phyloP scores from a whole-genome alignment of 768 basidiomycete genomes.

The Termitomyces sp. region DNA sequence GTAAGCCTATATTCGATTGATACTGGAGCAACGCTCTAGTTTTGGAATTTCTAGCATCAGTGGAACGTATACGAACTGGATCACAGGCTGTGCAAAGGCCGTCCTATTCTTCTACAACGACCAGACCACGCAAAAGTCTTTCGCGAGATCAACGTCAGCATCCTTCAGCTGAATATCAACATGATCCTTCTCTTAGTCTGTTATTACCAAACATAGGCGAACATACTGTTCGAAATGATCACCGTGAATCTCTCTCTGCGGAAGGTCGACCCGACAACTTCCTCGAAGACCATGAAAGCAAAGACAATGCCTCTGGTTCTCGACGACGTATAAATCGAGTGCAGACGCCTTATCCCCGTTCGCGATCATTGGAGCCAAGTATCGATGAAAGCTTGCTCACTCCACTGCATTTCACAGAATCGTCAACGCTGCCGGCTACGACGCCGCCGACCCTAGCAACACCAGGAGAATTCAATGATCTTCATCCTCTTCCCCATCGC shows the following conservation, averaged over 20 bases:
- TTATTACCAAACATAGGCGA: neutral
- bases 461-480: neutral
- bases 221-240: neutral
- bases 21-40: neutral
- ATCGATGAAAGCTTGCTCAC: neutral
- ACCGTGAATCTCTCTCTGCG: neutral
- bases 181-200: neutral
- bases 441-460: neutral
- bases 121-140: neutral
- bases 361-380: neutral
- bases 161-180: neutral
- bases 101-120: neutral
- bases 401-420: constrained; percentile 32
- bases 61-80: neutral
- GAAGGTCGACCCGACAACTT: neutral
- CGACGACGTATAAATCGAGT: neutral
- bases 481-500: neutral
- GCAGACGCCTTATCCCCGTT: constrained; percentile 4
- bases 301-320: neutral
- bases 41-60: neutral
- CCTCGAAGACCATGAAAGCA: neutral
- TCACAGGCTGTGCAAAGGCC: neutral
- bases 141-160: neutral
- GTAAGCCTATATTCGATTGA: neutral
- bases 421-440: constrained; percentile 25